Evolutionary conservation across 495 filamentous ascomycete genomes (phyloP).

Genomic region (Immersiella caudata): DNA sequence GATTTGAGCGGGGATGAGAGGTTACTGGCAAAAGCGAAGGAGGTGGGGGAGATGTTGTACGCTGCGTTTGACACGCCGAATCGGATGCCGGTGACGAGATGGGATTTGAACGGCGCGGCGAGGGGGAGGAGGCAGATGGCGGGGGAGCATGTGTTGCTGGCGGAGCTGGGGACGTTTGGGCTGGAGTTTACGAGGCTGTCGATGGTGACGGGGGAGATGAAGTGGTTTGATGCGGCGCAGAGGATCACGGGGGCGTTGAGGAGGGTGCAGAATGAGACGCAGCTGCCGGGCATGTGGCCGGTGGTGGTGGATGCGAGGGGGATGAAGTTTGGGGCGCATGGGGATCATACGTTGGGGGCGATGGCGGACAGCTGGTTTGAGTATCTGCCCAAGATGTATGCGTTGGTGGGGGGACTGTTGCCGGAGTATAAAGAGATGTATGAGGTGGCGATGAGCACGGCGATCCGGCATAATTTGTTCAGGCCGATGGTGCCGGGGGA

Average conservation of each 20-base stretch:
- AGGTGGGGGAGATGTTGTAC: constrained; percentile 82
- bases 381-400: constrained; percentile 73
- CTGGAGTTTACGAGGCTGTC: constrained; percentile 86
- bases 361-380: constrained; percentile 83
- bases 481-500: constrained; percentile 58
- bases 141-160: constrained; percentile 39
- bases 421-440: constrained; percentile 79
- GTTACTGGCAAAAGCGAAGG: constrained; percentile 76
- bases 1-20: constrained; percentile 71
- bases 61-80: constrained; percentile 91
- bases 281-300: constrained; percentile 65
- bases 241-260: constrained; percentile 76
- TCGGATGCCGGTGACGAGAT: constrained; percentile 79
- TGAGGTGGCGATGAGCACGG: constrained; percentile 63
- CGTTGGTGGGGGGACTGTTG: constrained; percentile 71
- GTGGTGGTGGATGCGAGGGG: constrained; percentile 41
- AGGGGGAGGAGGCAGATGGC: constrained; percentile 39
- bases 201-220: constrained; percentile 75
- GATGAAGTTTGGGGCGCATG: constrained; percentile 35
- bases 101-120: constrained; percentile 49
- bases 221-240: constrained; percentile 85
- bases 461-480: constrained; percentile 69
- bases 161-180: constrained; percentile 75
- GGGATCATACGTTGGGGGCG: constrained; percentile 68
- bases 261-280: constrained; percentile 63